Percentiles rank a stretch among this genome's conserved stretches.
These are phyloP conservation scores for Poa annua DNA, from an alignment of 176 grass and related monocot genomes.

Conservation along the genomic window DNA sequence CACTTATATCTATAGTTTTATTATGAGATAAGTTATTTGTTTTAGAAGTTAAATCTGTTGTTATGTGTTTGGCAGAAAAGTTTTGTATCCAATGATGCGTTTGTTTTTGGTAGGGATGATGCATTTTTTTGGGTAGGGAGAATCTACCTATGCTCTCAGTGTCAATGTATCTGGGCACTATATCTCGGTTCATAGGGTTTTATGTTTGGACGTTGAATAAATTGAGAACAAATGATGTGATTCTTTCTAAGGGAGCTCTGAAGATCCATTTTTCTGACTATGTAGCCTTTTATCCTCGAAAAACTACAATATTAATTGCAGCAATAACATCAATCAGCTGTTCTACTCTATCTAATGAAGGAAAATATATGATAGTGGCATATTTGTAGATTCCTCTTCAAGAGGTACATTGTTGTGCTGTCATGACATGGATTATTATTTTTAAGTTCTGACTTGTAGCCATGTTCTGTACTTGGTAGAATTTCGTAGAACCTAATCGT, in stretches of 20 bases:
- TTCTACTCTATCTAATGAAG: conserved; percentile 18
- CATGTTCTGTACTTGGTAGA: conserved; percentile 11
- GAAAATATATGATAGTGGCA: not conserved
- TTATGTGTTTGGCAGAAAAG: conserved; percentile 2
- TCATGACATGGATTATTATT: not conserved
- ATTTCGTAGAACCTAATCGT: not conserved
- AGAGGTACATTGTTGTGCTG: not conserved
- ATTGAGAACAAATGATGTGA: not conserved
- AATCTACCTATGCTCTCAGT: not conserved
- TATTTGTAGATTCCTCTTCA: not conserved
- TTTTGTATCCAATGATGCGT: not conserved
- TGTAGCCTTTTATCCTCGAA: not conserved
- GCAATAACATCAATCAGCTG: not conserved
- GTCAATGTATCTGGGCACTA: not conserved
- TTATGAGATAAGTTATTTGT: too few species aligned
- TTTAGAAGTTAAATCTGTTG: too few species aligned
- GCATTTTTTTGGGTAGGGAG: not conserved
- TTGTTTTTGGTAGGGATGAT: not conserved
- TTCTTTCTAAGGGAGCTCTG: not conserved
- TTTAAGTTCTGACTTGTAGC: conserved; percentile 1
- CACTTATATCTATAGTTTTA: not conserved
- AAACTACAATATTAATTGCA: not conserved
- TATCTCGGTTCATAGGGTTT: not conserved
- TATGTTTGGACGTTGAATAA: not conserved
- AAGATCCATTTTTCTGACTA: not conserved